phyloP scores from a whole-genome alignment of 805 yeast genomes.

The Saccharomycopsis synnaedendra region DNA sequence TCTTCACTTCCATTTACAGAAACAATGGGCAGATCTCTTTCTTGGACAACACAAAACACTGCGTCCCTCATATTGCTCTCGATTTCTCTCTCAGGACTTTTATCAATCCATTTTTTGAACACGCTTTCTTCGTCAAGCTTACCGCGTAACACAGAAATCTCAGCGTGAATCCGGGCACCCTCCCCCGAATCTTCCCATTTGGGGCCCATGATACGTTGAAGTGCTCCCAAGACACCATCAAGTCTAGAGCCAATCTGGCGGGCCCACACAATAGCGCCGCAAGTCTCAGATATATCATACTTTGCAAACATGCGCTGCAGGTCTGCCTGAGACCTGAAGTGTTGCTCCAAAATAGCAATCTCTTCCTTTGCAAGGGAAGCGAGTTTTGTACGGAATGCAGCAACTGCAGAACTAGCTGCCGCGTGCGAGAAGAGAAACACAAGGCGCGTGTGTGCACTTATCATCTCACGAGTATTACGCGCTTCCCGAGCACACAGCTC shows the following conservation, averaged over 20 bases:
- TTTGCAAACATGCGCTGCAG: constrained; percentile 26
- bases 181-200: constrained; percentile 55
- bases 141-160: constrained; percentile 32
- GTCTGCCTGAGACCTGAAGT: constrained; percentile 25
- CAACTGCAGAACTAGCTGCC: constrained; percentile 43
- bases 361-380: constrained; percentile 38
- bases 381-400: constrained; percentile 44
- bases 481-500: constrained; percentile 29
- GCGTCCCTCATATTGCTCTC: constrained; percentile 22
- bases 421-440: constrained; percentile 40
- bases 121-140: constrained; percentile 33
- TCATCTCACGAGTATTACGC: constrained; percentile 35
- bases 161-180: constrained; percentile 51
- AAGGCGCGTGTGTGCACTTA: constrained; percentile 37
- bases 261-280: constrained; percentile 41
- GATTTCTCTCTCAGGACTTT: constrained; percentile 15
- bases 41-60: constrained; percentile 28
- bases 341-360: constrained; percentile 30
- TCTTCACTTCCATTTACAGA: constrained; percentile 41
- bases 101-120: constrained; percentile 38
- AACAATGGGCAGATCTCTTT: constrained; percentile 19
- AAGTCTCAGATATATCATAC: constrained; percentile 35
- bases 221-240: constrained; percentile 28
- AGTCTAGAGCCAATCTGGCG: constrained; percentile 38
- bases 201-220: constrained; percentile 43